A percentile compares a stretch with the other conserved stretches of the same genome.
Conservation (phyloP, 2,329 filamentous ascomycete genomes). For the Aulographum hederae region DNA sequence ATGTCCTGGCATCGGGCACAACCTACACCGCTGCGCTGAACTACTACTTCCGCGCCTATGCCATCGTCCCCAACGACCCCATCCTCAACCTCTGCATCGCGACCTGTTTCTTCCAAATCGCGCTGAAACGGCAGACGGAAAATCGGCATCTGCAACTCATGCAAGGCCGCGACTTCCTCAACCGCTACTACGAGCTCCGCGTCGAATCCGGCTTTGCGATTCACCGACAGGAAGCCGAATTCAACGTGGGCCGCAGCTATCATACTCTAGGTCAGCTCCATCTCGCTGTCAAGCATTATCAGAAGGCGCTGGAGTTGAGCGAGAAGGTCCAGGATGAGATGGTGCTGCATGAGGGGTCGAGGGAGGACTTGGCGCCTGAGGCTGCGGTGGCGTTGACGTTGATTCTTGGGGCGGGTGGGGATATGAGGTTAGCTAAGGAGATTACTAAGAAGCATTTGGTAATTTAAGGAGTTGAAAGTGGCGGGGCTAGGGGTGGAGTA, state of each 20-base stretch:
- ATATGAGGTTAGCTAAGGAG: slow-evolving; percentile 38
- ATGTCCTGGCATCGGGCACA: slow-evolving; percentile 70
- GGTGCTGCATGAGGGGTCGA: slow-evolving; percentile 3
- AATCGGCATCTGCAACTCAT: slow-evolving; percentile 78
- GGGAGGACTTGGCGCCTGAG: slow-evolving; percentile 36
- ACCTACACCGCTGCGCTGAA: slow-evolving; percentile 72
- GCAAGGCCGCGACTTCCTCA: slow-evolving; percentile 69
- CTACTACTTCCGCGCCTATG: slow-evolving; percentile 54
- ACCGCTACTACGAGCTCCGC: slow-evolving; percentile 50
- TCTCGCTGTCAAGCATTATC: slow-evolving; percentile 57
- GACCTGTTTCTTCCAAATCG: slow-evolving; percentile 72
- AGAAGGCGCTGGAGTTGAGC: slow-evolving; percentile 33
- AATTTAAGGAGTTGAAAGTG: no score
- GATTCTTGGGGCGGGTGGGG: slow-evolving; percentile 46
- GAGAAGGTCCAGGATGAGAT: slow-evolving; percentile 9
- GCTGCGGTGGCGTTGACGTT: slow-evolving; percentile 58
- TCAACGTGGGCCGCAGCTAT: slow-evolving; percentile 61
- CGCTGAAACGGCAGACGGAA: slow-evolving; percentile 73
- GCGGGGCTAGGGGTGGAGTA: no score
- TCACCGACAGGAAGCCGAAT: slow-evolving; percentile 58
- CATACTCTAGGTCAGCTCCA: slow-evolving; percentile 57
- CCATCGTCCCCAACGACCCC: slow-evolving; percentile 57
- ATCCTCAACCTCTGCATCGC: slow-evolving; percentile 68
- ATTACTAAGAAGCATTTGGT: slow-evolving; percentile 40
- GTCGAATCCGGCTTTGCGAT: slow-evolving; percentile 19